Conservation (phyloP, 768 basidiomycete species). For the Calocybe gangraenosa region DNA sequence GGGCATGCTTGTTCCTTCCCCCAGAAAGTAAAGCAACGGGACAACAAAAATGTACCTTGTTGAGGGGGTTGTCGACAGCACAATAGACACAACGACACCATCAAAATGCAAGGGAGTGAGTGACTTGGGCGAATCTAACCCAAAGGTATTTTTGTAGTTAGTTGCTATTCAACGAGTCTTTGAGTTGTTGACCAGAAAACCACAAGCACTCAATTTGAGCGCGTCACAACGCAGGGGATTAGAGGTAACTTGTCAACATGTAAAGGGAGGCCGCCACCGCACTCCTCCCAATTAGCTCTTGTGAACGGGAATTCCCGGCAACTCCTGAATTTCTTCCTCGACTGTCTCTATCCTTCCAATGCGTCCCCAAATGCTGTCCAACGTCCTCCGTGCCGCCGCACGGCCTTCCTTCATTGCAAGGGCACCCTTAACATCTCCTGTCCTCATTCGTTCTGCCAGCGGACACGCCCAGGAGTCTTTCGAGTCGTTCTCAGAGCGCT, state of each 20-base stretch:
- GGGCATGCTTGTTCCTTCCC: background rate
- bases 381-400: slow-evolving; percentile 55
- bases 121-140: background rate
- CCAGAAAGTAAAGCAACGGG: slow-evolving; percentile 1
- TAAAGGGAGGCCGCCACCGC: no score
- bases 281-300: no score
- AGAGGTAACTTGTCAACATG: no score
- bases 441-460: slow-evolving; percentile 43
- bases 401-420: slow-evolving; percentile 40
- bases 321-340: slow-evolving; percentile 21
- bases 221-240: no score
- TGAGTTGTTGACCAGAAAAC: no score
- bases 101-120: background rate
- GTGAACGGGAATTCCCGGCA: slow-evolving; percentile 25
- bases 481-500: slow-evolving; percentile 91
- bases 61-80: background rate
- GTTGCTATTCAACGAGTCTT: no score
- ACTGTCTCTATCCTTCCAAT: slow-evolving; percentile 30
- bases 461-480: slow-evolving; percentile 87
- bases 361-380: slow-evolving; percentile 57
- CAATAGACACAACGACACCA: background rate
- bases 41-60: background rate
- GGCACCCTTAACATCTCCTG: slow-evolving; percentile 34
- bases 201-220: no score
- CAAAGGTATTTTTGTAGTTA: background rate